These are phyloP conservation scores for Kwoniella botswanensis DNA, from an alignment of 768 basidiomycete species.

Conservation along the genomic window DNA sequence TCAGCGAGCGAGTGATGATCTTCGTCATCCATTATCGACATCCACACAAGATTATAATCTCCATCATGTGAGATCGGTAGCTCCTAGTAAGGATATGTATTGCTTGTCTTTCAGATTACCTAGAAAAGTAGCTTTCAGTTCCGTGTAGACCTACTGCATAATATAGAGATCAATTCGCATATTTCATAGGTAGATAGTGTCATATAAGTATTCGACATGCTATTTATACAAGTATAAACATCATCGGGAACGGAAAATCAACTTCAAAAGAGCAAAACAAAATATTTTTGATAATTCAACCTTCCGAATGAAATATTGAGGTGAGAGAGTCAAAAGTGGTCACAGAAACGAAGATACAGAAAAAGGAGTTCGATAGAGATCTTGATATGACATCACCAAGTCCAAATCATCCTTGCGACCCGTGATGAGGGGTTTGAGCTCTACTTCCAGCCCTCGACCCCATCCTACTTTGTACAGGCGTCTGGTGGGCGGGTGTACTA, in stretches of 20 bases:
- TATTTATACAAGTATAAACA: background rate
- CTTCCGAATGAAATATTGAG: no score
- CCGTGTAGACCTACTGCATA: background rate
- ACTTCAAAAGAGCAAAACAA: no score
- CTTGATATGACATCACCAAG: no score
- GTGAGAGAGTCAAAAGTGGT: no score
- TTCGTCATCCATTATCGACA: conserved; percentile 66
- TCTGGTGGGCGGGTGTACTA: conserved; percentile 51
- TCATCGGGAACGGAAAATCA: no score
- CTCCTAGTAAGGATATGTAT: conserved; percentile 97
- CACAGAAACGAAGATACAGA: no score
- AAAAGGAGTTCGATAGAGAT: no score
- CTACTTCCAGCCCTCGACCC: conserved; percentile 41
- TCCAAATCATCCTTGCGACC: conserved; percentile 2
- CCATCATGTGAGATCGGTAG: conserved; percentile 86
- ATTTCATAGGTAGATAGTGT: background rate
- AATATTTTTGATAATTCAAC: no score
- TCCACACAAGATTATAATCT: conserved; percentile 57
- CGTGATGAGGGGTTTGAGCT: conserved; percentile 38
- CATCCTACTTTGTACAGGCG: conserved; percentile 43
- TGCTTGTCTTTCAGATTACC: conserved; percentile 86
- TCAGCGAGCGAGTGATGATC: conserved; percentile 73
- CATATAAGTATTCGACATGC: background rate
- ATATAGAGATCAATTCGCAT: background rate
- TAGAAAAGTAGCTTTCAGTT: conserved; percentile 59